These are phyloP conservation scores for Centella asiatica DNA, from an alignment of 129 eudicot genomes.

Conservation along the genomic window DNA sequence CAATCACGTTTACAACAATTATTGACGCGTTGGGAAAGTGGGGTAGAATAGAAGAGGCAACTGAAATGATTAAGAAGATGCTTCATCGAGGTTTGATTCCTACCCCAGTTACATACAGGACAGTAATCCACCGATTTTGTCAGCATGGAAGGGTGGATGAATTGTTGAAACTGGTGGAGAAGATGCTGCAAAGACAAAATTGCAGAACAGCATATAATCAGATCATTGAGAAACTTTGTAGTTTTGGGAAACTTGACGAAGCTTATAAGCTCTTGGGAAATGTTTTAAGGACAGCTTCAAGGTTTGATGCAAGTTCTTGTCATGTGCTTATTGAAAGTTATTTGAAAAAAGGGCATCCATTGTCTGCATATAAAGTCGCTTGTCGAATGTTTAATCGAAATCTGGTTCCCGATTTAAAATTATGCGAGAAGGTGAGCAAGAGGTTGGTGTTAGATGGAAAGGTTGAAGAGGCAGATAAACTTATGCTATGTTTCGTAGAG, in stretches of 20 bases:
- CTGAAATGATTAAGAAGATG: slow-evolving; percentile 64
- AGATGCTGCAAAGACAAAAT: slow-evolving; percentile 42
- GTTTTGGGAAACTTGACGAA: slow-evolving; percentile 51
- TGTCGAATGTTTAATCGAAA: slow-evolving; percentile 77
- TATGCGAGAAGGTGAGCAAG: slow-evolving; percentile 67
- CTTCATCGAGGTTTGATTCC: slow-evolving; percentile 68
- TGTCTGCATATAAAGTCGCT: slow-evolving; percentile 60
- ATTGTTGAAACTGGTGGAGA: slow-evolving; percentile 44
- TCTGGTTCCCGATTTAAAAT: slow-evolving; percentile 60
- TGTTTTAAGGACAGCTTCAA: slow-evolving; percentile 64
- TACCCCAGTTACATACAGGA: slow-evolving; percentile 69
- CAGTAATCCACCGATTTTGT: slow-evolving; percentile 61
- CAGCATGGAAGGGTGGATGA: slow-evolving; percentile 57
- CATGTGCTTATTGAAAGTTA: slow-evolving; percentile 57
- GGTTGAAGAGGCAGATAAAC: slow-evolving; percentile 59
- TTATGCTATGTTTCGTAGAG: slow-evolving; percentile 71
- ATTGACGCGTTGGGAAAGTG: slow-evolving; percentile 60
- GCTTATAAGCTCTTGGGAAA: slow-evolving; percentile 63
- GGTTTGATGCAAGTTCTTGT: slow-evolving; percentile 57
- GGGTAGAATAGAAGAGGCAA: slow-evolving; percentile 63
- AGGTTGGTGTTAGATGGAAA: slow-evolving; percentile 38
- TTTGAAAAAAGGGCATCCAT: slow-evolving; percentile 47
- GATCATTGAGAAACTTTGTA: slow-evolving; percentile 72
- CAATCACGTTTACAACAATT: slow-evolving; percentile 57
- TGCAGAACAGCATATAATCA: slow-evolving; percentile 56